phyloP scores from a whole-genome alignment of 2,329 filamentous ascomycete species.

The Monosporascus sp. region DNA sequence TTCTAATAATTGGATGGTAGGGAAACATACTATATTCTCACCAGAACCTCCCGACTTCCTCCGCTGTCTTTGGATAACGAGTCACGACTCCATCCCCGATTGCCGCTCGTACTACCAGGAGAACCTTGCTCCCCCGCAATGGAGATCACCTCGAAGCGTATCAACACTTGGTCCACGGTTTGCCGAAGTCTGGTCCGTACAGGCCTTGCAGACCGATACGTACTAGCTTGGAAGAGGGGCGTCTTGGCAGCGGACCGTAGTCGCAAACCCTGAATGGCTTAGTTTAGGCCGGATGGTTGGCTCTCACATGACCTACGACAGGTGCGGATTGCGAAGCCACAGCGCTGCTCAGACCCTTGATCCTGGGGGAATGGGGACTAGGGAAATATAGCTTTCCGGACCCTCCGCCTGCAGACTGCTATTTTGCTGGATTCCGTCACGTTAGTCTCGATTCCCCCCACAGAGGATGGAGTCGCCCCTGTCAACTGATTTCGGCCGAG shows the following conservation, averaged over 20 bases:
- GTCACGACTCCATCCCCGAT: no score
- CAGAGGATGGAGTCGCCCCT: no score
- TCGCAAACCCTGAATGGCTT: neutral
- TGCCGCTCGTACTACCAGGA: neutral
- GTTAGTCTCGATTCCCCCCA: no score
- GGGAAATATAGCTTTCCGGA: no score
- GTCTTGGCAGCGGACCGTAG: neutral
- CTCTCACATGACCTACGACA: neutral
- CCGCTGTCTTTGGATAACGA: no score
- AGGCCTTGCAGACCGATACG: neutral
- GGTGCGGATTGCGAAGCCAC: neutral
- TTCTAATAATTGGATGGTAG: no score
- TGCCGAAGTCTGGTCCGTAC: neutral
- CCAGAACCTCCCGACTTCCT: no score
- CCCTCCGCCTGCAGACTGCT: no score
- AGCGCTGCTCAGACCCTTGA: neutral
- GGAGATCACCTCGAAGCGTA: neutral
- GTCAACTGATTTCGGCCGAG: no score
- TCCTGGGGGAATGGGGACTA: no score
- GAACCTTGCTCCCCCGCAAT: neutral
- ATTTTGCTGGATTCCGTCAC: no score
- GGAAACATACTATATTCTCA: no score
- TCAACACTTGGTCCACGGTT: neutral
- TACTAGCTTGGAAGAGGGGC: neutral
- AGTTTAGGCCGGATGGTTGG: neutral